These are phyloP conservation scores for Penicillium mononematosum DNA, from an alignment of 495 filamentous ascomycete genomes.

Conservation along the genomic window DNA sequence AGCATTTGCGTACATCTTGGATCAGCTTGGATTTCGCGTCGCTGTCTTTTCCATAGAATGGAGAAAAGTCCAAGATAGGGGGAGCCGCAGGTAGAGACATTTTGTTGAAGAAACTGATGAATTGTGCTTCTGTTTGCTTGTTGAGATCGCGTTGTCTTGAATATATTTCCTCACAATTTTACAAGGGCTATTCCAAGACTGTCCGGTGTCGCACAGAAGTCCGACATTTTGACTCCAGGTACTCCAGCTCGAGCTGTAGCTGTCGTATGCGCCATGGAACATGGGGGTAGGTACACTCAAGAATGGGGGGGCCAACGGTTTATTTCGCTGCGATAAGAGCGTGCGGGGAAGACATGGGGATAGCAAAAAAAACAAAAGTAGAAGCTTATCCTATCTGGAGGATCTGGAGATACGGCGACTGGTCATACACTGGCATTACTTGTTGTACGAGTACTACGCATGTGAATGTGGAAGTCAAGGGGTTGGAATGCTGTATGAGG, in stretches of 20 bases:
- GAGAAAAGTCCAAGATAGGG: slow-evolving; percentile 39
- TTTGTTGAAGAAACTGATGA: not conserved
- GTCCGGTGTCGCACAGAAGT: not conserved
- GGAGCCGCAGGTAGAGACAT: slow-evolving; percentile 28
- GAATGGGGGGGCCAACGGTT: slow-evolving; percentile 5
- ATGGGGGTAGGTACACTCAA: not conserved
- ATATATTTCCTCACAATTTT: not conserved
- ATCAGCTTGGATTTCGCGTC: slow-evolving; percentile 34
- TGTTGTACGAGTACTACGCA: not conserved
- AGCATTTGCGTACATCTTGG: slow-evolving; percentile 32
- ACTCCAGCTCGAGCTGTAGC: not conserved
- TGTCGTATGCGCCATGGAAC: not conserved
- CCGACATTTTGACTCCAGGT: not conserved
- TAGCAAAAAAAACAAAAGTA: not conserved
- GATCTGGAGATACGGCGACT: not conserved
- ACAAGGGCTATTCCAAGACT: not conserved
- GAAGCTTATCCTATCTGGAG: not conserved
- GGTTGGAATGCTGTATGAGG: not conserved
- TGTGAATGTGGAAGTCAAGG: not conserved
- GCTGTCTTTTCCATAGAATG: slow-evolving; percentile 32
- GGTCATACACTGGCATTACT: not conserved
- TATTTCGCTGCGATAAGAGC: not conserved
- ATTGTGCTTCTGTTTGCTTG: not conserved
- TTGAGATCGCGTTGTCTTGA: not conserved
- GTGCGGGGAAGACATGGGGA: not conserved